Evolutionary conservation across 768 basidiomycete genomes (phyloP), one percentile per base, ranked within the genome.

Genomic region (Russula griseocarnosa): DNA sequence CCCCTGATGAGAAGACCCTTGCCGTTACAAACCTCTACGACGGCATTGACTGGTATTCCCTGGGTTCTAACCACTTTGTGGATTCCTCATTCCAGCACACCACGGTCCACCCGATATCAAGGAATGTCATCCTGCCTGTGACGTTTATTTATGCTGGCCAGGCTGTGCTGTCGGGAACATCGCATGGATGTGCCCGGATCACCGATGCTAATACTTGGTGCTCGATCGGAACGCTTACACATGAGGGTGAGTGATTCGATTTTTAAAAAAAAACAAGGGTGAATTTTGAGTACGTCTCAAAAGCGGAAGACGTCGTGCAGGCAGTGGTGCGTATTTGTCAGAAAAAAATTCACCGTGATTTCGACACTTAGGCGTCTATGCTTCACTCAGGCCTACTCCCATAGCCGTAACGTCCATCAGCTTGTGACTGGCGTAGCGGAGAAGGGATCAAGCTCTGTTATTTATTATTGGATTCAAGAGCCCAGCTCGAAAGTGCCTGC

Each of bases 381-480:
- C 28, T 28, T 30, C 50, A 51, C 14, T 20, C 10, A 51, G 50
- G 50, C 50, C 7, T 51, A 51, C 50, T 28, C 50, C 7, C 7
- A 51, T 28, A 51, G 28, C 28, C 1, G 28, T 18, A 28, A 16
- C 4, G 16, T 30, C 18, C 38, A 11, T 38, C 54, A 55, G 22
- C 28, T 58, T 58, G 57, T 58, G 54, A 55, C 54, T 18, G 54
- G 54, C 24, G 3, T 58, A 14, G 46, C n/a, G 24, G 57, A 49
- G 46, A 58, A n/a, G 30, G 56, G 57, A 5, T 11, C 3, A 16
- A 32, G 47, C 4, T 47, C 44, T 5, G 42, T 32, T 24, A 58
- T 58, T 47, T 11, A 5, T 14, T 58, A 49, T 49, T 58, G 46
- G 57, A 16, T 58, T 24, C 57, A 49, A 22, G 8, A 47, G 9